Evolutionary conservation across 805 yeast species (phyloP).

Genomic region (Metschnikowia kunwiensis): DNA sequence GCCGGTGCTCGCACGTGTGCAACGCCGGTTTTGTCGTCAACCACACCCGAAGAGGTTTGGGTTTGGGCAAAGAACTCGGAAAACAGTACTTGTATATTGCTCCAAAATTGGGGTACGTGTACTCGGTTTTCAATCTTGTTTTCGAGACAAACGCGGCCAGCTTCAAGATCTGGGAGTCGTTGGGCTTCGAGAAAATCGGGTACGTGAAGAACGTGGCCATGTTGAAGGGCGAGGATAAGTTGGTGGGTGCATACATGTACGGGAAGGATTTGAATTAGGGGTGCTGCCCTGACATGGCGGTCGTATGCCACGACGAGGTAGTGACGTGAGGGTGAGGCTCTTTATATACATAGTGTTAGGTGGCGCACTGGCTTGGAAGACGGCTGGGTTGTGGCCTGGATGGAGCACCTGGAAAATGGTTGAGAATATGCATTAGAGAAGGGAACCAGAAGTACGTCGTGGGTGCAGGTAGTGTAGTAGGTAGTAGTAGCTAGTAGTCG

Average conservation of each 20-base stretch:
- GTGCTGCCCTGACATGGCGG: too few species aligned
- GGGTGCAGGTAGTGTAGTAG: too few species aligned
- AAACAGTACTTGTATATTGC: slow-evolving; percentile 66
- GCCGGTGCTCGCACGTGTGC: slow-evolving; percentile 82
- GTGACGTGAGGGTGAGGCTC: too few species aligned
- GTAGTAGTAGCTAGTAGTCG: too few species aligned
- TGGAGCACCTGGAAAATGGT: too few species aligned
- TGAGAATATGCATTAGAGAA: too few species aligned
- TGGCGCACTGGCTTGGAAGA: too few species aligned
- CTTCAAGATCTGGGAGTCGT: slow-evolving; percentile 70
- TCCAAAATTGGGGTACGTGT: slow-evolving; percentile 71
- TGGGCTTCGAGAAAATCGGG: slow-evolving; percentile 82
- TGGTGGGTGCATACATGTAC: slow-evolving; percentile 74
- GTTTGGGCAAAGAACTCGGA: slow-evolving; percentile 72
- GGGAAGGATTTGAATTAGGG: slow-evolving; percentile 60
- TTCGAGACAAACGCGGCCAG: slow-evolving; percentile 80
- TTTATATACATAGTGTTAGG: too few species aligned
- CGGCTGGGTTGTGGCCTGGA: too few species aligned
- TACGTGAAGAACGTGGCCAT: slow-evolving; percentile 68
- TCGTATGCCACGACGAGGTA: too few species aligned
- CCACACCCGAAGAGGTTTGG: slow-evolving; percentile 55
- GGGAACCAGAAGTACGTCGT: too few species aligned
- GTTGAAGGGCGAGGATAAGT: slow-evolving; percentile 58
- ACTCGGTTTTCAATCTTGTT: slow-evolving; percentile 85
- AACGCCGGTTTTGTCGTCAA: slow-evolving; percentile 84